Base-by-base conservation (phyloP, 495 filamentous ascomycete genomes). In the Xylaria sp. region DNA sequence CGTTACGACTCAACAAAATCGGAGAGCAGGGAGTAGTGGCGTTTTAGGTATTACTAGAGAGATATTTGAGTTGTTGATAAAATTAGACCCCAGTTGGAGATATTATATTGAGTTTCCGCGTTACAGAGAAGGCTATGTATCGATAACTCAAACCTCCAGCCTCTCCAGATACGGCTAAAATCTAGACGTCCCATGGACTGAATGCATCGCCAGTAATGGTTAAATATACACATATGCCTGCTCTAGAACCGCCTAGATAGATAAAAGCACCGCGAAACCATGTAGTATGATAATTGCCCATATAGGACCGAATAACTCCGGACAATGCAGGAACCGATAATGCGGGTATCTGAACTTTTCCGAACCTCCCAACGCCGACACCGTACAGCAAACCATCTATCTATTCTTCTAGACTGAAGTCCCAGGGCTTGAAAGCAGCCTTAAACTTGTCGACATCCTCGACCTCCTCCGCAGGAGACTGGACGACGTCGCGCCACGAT, bases 361-460 rank as follows among this genome's bases (percentile, higher is more conserved):
- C 41, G 26, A 71, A 29, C 59, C 70, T 46, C 46, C 58, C 24
- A 75, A 78, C 76, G 73, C 76, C 76, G 31, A 70, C 72, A 48
- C 68, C 35, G 68, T 71, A 61, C 62, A 72, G 63, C 62, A 65
- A 48, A 29, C 7, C 6, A 55, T 53, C 4, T 57, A 21, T 61
- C 40, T 66, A 71, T 17, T 50, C 68, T 15, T 65, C 50, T 11
- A 71, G 44, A 21, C 85, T 89, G 78, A 97, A 97, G 83, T 98
- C 93, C 87, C 90, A 97, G 57, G 87, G 84, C 80, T 93, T 90
- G 73, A 97, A 99, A n/a, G 90, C 92, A 68, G 86, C 85, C 79
- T 95, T 93, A 75, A 98, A 97, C 33, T 85, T 88, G 66, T 87
- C 86, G n/a, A 90, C 93, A 79, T 98, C 94, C 40, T 85, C 84